Evolutionary conservation across 2,329 filamentous ascomycete genomes (phyloP).

Genomic region (Taxawa tesnikishii): DNA sequence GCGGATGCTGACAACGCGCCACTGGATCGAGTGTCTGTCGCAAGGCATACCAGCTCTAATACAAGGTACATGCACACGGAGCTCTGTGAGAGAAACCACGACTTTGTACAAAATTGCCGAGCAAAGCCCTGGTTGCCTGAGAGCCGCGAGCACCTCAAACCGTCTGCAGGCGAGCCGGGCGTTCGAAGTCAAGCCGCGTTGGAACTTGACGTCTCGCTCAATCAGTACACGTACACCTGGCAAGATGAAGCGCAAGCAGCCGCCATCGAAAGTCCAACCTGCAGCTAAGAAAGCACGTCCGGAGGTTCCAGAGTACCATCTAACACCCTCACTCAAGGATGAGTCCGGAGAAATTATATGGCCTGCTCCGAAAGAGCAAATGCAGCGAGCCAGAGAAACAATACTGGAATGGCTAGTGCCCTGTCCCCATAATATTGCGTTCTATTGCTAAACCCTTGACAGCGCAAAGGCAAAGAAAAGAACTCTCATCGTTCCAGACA

Average conservation of each 20-base stretch:
- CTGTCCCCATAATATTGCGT: not conserved
- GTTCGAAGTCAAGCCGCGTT: too few species aligned
- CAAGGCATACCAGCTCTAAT: too few species aligned
- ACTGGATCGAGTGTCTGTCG: too few species aligned
- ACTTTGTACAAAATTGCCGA: too few species aligned
- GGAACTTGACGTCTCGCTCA: too few species aligned
- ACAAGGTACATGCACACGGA: too few species aligned
- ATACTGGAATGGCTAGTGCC: constrained; percentile 47
- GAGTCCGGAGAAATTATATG: constrained; percentile 40
- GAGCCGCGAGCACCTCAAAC: too few species aligned
- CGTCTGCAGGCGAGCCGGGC: too few species aligned
- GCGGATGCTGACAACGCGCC: too few species aligned
- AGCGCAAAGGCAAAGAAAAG: constrained; percentile 40
- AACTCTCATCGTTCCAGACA: constrained; percentile 54
- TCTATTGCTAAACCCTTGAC: constrained; percentile 1
- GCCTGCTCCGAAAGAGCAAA: constrained; percentile 47
- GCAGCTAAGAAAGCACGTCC: constrained; percentile 16
- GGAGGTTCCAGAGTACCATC: constrained; percentile 33
- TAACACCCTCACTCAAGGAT: constrained; percentile 28
- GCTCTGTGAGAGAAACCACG: too few species aligned
- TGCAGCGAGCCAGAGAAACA: constrained; percentile 42
- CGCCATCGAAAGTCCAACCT: constrained; percentile 8
- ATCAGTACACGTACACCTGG: too few species aligned
- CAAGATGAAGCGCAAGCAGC: constrained; percentile 15
- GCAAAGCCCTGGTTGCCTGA: too few species aligned